Percentiles rank a stretch among this genome's conserved stretches.
phyloP scores from a whole-genome alignment of 192 early-diverging fungal genomes.

The Coemansia furcata region DNA sequence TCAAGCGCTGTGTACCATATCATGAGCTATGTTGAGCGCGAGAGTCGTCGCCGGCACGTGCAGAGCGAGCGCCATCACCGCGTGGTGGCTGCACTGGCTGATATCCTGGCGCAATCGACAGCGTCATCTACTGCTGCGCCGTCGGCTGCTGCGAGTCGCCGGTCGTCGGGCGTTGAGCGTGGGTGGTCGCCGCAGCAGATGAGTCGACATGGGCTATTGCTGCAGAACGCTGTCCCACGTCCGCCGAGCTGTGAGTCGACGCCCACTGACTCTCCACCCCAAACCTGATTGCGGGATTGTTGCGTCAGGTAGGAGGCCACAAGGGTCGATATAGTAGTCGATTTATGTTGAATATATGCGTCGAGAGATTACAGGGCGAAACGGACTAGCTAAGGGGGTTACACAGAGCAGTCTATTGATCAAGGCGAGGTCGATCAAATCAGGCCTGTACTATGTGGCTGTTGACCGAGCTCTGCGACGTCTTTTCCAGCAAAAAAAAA shows the following conservation, averaged over 20 bases:
- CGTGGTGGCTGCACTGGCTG: constrained; percentile 39
- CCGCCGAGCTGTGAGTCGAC: constrained; percentile 11
- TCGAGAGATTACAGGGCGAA: too few species aligned
- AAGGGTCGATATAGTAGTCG: too few species aligned
- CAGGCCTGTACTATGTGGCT: too few species aligned
- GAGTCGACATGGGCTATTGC: not conserved
- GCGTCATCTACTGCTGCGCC: constrained; percentile 19
- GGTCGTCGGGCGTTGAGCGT: constrained; percentile 21
- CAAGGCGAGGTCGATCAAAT: too few species aligned
- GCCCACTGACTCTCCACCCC: constrained; percentile 11
- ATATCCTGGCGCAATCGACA: constrained; percentile 31
- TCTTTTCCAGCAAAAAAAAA: too few species aligned
- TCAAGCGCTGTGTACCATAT: constrained; percentile 35
- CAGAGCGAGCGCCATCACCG: constrained; percentile 49
- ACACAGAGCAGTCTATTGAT: too few species aligned
- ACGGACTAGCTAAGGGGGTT: too few species aligned
- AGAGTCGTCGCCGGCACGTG: constrained; percentile 40
- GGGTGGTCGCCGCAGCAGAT: constrained; percentile 9
- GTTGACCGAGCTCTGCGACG: too few species aligned
- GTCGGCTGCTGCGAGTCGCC: constrained; percentile 28
- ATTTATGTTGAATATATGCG: too few species aligned
- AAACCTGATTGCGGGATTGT: not conserved
- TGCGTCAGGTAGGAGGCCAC: too few species aligned
- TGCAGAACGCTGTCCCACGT: not conserved
- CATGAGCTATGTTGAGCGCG: constrained; percentile 45